These are phyloP conservation scores for Carnegiea gigantea DNA, from an alignment of 179 eudicot genomes.

Conservation along the genomic window DNA sequence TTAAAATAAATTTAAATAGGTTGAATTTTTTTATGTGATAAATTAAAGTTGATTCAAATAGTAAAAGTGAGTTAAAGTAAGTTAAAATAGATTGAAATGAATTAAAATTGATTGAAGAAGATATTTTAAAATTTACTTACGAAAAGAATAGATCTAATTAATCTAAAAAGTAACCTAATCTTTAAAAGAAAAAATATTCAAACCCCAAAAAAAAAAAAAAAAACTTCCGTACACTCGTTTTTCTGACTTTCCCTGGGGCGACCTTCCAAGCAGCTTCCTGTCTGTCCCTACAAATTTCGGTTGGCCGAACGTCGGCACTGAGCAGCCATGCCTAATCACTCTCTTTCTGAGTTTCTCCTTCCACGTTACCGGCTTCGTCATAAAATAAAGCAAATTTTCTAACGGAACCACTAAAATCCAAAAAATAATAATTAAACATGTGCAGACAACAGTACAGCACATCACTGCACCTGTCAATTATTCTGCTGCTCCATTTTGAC, in stretches of 20 bases:
- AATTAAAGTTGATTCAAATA: too few species aligned
- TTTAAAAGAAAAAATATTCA: too few species aligned
- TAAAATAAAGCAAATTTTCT: not conserved
- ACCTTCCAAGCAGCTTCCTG: conserved; percentile 1
- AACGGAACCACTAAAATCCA: not conserved
- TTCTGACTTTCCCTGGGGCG: not conserved
- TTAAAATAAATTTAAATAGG: too few species aligned
- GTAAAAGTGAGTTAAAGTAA: too few species aligned
- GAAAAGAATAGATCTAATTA: too few species aligned
- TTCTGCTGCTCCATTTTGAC: not conserved
- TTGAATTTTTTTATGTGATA: too few species aligned
- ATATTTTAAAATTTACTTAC: too few species aligned
- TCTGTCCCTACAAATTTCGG: not conserved
- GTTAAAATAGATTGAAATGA: too few species aligned
- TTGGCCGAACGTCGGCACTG: not conserved
- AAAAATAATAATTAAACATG: not conserved
- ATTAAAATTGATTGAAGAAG: too few species aligned
- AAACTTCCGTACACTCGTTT: not conserved
- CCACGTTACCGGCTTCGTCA: not conserved
- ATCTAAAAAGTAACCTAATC: too few species aligned
- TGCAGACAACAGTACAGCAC: not conserved
- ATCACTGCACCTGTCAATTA: not conserved
- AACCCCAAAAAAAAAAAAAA: too few species aligned
- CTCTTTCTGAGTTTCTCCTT: not conserved
- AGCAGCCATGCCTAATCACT: conserved; percentile 3